phyloP scores from a whole-genome alignment of 129 eudicot genomes.

The Centaurea solstitialis region DNA sequence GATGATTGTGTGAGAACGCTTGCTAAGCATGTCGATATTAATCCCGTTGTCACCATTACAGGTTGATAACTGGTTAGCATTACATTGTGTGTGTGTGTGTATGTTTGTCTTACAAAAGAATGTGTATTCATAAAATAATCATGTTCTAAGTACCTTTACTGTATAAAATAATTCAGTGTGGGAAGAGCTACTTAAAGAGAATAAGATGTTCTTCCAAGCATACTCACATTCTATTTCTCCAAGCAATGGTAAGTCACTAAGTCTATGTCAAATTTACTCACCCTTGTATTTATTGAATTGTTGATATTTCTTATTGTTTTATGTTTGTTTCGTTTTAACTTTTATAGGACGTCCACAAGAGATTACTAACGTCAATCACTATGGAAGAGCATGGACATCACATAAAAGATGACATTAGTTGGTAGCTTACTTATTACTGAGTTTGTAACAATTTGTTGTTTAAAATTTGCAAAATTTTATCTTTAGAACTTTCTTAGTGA shows the following conservation, averaged over 20 bases:
- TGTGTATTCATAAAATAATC: not conserved
- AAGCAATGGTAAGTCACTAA: slow-evolving; percentile 4
- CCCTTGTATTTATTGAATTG: not conserved
- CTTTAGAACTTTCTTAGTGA: not conserved
- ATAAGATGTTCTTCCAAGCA: slow-evolving; percentile 37
- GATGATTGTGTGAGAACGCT: slow-evolving; percentile 37
- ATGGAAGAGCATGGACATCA: slow-evolving; percentile 13
- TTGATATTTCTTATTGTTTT: not conserved
- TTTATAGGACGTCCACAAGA: slow-evolving; percentile 17
- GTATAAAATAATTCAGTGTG: slow-evolving; percentile 19
- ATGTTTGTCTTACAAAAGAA: not conserved
- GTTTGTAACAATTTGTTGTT: not conserved
- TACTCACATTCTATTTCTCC: slow-evolving; percentile 23
- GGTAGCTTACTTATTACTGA: not conserved
- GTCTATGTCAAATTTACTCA: not conserved
- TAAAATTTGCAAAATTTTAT: slow-evolving; percentile 2
- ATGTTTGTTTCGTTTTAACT: not conserved
- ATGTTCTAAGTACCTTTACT: not conserved
- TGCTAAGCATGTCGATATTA: slow-evolving; percentile 29
- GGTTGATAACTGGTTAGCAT: not conserved
- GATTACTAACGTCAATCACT: not conserved
- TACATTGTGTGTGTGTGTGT: not conserved
- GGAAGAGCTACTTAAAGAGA: slow-evolving; percentile 22
- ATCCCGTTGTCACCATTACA: slow-evolving; percentile 31
- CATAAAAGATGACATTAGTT: slow-evolving; percentile 9